Conservation (phyloP, 148 eudicot genomes). For the Fagopyrum homotropicum region DNA sequence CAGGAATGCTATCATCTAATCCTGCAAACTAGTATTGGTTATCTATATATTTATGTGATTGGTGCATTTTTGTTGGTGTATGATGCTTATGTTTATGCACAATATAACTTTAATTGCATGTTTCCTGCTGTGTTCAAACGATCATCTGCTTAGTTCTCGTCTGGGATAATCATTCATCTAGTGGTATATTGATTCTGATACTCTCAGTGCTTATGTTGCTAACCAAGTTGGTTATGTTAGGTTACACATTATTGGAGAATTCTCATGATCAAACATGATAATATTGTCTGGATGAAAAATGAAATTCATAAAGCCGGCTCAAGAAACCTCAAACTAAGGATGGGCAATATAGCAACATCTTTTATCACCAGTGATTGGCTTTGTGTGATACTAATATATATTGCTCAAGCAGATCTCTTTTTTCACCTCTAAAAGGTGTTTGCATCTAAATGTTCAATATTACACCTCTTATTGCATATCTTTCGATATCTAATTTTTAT, state of each 20-base stretch:
- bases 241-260: not conserved
- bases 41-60: not conserved
- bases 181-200: not conserved
- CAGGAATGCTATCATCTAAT: not conserved
- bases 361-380: not conserved
- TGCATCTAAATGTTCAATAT: not conserved
- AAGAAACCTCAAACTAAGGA: not conserved
- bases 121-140: not conserved
- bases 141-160: not conserved
- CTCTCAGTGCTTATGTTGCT: not conserved
- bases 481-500: conserved; percentile 2
- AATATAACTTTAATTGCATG: not conserved
- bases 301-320: not conserved
- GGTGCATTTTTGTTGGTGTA: not conserved
- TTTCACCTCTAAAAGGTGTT: not conserved
- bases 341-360: not conserved
- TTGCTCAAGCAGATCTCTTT: not conserved
- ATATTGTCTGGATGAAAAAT: not conserved
- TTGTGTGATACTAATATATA: not conserved
- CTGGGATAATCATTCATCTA: not conserved
- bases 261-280: not conserved
- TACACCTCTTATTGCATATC: not conserved
- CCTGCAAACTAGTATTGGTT: not conserved
- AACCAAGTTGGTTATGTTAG: not conserved
- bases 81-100: not conserved